Evolutionary conservation across 192 early-diverging fungal genomes (phyloP).

Genomic region (Physocladia obscura): DNA sequence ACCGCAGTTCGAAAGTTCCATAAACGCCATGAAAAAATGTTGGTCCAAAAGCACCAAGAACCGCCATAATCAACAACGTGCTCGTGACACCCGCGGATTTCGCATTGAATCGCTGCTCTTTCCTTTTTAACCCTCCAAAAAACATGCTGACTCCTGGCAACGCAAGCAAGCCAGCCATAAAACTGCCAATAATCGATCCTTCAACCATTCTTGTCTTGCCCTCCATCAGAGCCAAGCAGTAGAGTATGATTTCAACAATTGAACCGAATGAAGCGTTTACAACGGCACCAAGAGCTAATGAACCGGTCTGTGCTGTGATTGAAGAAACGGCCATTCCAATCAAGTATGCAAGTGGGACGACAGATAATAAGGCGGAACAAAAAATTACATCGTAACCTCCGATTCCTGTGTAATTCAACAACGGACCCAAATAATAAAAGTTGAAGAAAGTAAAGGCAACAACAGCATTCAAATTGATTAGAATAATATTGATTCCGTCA

Average conservation of each 20-base stretch:
- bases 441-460: slow-evolving; percentile 82
- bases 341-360: slow-evolving; percentile 91
- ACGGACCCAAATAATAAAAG: slow-evolving; percentile 70
- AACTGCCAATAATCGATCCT: slow-evolving; percentile 88
- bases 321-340: slow-evolving; percentile 97
- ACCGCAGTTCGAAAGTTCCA: slow-evolving; percentile 68
- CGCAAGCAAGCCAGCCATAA: slow-evolving; percentile 82
- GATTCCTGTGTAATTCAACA: slow-evolving; percentile 49
- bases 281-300: slow-evolving; percentile 87
- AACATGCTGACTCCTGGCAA: slow-evolving; percentile 96
- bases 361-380: slow-evolving; percentile 70
- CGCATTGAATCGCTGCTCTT: slow-evolving; percentile 93
- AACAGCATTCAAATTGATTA: slow-evolving; percentile 86
- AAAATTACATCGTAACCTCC: slow-evolving; percentile 64
- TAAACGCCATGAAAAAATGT: slow-evolving; percentile 92
- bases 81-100: slow-evolving; percentile 92
- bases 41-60: slow-evolving; percentile 90
- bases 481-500: slow-evolving; percentile 94
- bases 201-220: slow-evolving; percentile 86
- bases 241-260: slow-evolving; percentile 94
- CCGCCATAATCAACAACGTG: slow-evolving; percentile 91
- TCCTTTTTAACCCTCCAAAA: slow-evolving; percentile 82
- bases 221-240: slow-evolving; percentile 81
- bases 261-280: slow-evolving; percentile 97
- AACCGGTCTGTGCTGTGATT: slow-evolving; percentile 88